Evolutionary conservation across 2,329 filamentous ascomycete species (phyloP).

Genomic region (Bipolaris cookei): DNA sequence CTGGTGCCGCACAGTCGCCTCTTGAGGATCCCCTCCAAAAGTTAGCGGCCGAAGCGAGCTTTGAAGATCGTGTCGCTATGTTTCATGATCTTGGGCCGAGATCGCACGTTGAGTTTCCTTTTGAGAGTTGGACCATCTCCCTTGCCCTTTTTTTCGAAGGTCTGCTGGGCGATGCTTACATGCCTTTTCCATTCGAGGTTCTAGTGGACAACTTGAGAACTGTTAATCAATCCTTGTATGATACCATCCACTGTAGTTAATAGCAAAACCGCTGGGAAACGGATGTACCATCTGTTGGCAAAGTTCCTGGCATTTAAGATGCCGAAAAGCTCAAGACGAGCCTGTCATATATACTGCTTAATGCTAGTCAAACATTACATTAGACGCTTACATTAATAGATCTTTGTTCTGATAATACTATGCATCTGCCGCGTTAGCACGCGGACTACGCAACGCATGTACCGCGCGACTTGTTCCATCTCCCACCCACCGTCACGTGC

Average conservation of each 20-base stretch:
- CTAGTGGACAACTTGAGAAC: background rate
- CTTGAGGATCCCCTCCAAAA: no score
- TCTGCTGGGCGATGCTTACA: conserved; percentile 5
- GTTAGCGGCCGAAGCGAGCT: background rate
- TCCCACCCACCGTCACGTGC: no score
- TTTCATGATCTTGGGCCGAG: background rate
- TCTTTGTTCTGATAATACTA: background rate
- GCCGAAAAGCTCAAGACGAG: background rate
- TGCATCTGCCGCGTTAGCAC: background rate
- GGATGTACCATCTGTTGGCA: background rate
- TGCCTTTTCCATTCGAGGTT: conserved; percentile 4
- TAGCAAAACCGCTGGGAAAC: background rate
- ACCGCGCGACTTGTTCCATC: no score
- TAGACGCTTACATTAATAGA: background rate
- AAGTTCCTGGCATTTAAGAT: background rate
- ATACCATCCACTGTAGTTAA: background rate
- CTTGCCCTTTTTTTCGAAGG: conserved; percentile 7
- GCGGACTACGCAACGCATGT: no score
- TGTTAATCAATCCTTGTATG: background rate
- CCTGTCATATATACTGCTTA: background rate
- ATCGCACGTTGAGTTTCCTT: background rate
- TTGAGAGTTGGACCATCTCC: conserved; percentile 3
- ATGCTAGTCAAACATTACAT: background rate
- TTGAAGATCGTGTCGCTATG: conserved; percentile 5
- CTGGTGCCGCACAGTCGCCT: no score